Evolutionary conservation across 176 grass and related monocot species (phyloP), one percentile per base, ranked within the genome.

Genomic region (Eleusine indica): DNA sequence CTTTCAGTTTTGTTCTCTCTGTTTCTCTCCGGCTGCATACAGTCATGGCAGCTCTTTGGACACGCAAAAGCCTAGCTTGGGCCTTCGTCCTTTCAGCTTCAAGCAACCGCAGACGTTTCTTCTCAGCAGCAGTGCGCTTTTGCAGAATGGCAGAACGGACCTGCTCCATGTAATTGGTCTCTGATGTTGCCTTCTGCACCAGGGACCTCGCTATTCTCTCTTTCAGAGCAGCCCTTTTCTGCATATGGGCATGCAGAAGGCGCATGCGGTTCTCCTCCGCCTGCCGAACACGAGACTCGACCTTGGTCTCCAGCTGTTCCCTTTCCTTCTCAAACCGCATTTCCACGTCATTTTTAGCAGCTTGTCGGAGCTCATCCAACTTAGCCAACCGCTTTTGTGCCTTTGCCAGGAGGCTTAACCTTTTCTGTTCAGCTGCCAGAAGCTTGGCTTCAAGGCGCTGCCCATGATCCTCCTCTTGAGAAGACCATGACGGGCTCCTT

Each of bases 371-470:
- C 80, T 96, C 91, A 77, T 99, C 93, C 87, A 99, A 83, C 62
- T 85, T 94, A 72, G 91, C 96, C 12, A 99, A 52, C 46, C 89
- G 86, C 52, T 89, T 90, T 37, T 92, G 93, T 14, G 91, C 93
- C 80, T 99, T 96, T 2, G 90, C 87, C 87, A 99, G 52, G 72
- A 99, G 88, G 80, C 83, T 90, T 83, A 96, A 47, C 91, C 96
- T 99, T 83, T 99, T 99, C 76, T 96, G 91, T 71, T 99, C 96
- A 58, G 96, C 96, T 63, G 96, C 96, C 80, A 87, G 66, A 94
- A 99, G 96, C 66, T 82, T 99, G 0, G 93, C 96, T 80, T 99
- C 91, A 71, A 99, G 91, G 40, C 91, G 79, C 83, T 94, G 93
- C 17, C 87, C 87, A 9, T 93, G 91, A 90, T 99, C 93, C 32